These are phyloP conservation scores for Schwanniomyces occidentalis DNA, from an alignment of 805 yeast genomes.

Conservation along the genomic window DNA sequence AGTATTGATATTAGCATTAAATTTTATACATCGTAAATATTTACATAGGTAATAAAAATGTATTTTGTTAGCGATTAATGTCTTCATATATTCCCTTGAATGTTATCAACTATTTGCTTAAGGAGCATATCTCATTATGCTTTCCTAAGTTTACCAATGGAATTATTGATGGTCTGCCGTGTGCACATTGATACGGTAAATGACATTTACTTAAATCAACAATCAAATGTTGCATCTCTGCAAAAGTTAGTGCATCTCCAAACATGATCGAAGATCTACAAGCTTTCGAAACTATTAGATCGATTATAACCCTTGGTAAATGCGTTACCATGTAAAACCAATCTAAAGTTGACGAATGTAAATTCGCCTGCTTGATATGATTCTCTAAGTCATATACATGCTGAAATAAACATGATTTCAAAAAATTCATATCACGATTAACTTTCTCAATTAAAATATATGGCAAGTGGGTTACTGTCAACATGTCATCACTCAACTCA, in stretches of 20 bases:
- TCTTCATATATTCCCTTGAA: too few relatives aligned
- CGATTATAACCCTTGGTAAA: slow-evolving; percentile 53
- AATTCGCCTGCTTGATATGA: slow-evolving; percentile 43
- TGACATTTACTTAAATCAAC: slow-evolving; percentile 45
- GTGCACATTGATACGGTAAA: slow-evolving; percentile 80
- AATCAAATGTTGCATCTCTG: slow-evolving; percentile 49
- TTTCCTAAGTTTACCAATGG: slow-evolving; percentile 45
- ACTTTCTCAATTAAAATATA: slow-evolving; percentile 33
- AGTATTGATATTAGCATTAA: too few relatives aligned
- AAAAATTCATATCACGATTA: slow-evolving; percentile 22
- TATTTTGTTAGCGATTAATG: too few relatives aligned
- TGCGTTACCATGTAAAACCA: slow-evolving; percentile 23
- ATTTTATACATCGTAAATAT: too few relatives aligned
- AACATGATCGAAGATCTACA: slow-evolving; percentile 73
- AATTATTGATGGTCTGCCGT: slow-evolving; percentile 74
- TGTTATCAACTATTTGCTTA: too few relatives aligned
- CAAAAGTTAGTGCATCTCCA: slow-evolving; percentile 51
- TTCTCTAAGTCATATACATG: slow-evolving; percentile 44
- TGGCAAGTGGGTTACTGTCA: slow-evolving; percentile 47
- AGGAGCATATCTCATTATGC: too few relatives aligned
- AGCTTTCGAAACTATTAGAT: slow-evolving; percentile 58
- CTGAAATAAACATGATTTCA: slow-evolving; percentile 43
- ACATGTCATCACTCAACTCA: neutral
- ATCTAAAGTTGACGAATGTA: slow-evolving; percentile 14
- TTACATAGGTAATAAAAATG: too few relatives aligned